Base-by-base conservation (phyloP, 306 rosid genomes). In the Lablab purpureus region DNA sequence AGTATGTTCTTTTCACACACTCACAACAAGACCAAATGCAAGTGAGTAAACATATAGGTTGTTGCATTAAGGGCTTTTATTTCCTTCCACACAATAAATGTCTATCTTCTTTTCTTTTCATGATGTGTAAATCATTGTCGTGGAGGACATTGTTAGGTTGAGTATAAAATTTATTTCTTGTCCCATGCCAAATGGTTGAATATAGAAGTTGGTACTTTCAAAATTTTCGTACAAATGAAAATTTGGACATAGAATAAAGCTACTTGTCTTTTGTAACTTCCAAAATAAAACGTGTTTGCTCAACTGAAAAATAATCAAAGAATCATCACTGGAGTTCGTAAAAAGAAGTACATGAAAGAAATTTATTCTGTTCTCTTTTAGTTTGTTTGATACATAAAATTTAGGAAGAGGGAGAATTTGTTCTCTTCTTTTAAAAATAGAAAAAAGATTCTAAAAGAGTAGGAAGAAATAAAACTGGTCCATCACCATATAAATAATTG, bases 121-220 rank as follows among this genome's bases (percentile, higher is more conserved):
- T 30, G 45, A 62, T 30, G 43, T 13, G 21, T 59, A 59, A 59
- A 28, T 27, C 11, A 40, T 27, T 59, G 10, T 62, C 0, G 13
- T n/a, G 32, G 17, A 34, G 70, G 17, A 10, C 17, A 64, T 34
- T 17, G 3, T 10, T 18, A 37, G 30, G 14, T 37, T 64, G 70
- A n/a, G 70, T 37, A 65, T 23, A 36, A 36, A 64, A 65, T 14
- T 18, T 36, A 36, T 49, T 36, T 63, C 36, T 30, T 63, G 46
- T 10, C 28, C 17, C 28, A 36, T 36, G 27, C 28, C 10, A 64
- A 36, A 64, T 36, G 70, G 70, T 36, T 34, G 70, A 18, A 17
- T 10, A 37, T 66, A 66, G 5, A 67, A 5, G 72, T 67, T 40
- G 72, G 72, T 21, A 67, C 34, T 41, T 67, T 41, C 34, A 41